Evolutionary conservation across 2,329 filamentous ascomycete genomes (phyloP), one percentile per base, ranked within the genome.

Genomic region (Akanthomyces dipterigenus): DNA sequence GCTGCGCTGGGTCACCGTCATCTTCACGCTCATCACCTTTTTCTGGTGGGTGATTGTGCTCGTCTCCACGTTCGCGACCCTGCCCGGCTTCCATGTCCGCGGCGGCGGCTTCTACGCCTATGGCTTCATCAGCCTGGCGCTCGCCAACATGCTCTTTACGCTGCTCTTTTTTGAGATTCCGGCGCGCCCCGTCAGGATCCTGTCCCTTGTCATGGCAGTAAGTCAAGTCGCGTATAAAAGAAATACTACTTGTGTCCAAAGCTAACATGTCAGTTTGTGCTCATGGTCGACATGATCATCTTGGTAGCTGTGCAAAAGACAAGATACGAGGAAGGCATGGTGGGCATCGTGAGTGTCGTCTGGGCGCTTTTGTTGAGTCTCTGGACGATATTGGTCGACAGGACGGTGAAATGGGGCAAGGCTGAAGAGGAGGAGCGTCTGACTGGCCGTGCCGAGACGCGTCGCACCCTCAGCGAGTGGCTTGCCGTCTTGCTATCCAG

Each of bases 81-180:
- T 92, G 16, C 93, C 93, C 1, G 88, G 88, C 51, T 87, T 98
- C 72, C 86, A 95, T 71, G 89, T 87, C 11, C 86, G 91, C 57
- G 95, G 95, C 5, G 95, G 92, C n/a, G 91, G 90, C 43, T 99
- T 96, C 82, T 91, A 91, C 72, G 85, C 91, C 62, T 96, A 96
- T 71, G 84, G 88, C 64, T 98, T 90, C 74, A 87, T 91, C 5
- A 91, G 87, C 55, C 74, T 98, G 63, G 88, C 93, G 1, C 77
- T 91, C 31, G 85, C 88, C 12, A 90, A 92, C 57, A 80, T 97
- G 45, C 73, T 91, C 5, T 86, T 92, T 55, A 85, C 87, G 2
- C 81, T 97, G 26, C 74, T 97, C 8, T 99, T 98, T 81, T 98
- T 98, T 73, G 80, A 89, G 22, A 85, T 89, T 1, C 95, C 95